Conservation (phyloP, 176 grass and related monocot species). For the Phoenix dactylifera region DNA sequence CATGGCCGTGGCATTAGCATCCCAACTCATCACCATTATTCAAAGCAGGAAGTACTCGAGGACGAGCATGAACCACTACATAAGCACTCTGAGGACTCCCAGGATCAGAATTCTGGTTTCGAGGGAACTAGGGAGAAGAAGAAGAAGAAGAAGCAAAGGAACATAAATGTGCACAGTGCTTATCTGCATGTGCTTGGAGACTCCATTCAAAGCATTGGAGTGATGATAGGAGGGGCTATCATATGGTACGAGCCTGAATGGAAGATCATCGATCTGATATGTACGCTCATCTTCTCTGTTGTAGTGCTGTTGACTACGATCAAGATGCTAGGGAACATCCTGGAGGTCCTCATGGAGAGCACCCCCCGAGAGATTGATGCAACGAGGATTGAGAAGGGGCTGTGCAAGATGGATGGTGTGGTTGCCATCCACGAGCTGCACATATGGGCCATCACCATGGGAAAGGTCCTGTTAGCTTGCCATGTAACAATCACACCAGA, state of each 20-base stretch:
- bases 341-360: slow-evolving; percentile 15
- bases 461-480: slow-evolving; percentile 10
- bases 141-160: not conserved
- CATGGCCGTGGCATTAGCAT: not conserved
- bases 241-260: slow-evolving; percentile 13
- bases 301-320: slow-evolving; percentile 12
- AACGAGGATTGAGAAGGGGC: slow-evolving; percentile 1
- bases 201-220: slow-evolving; percentile 8
- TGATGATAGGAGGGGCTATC: slow-evolving; percentile 11
- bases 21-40: slow-evolving; percentile 6
- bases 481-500: slow-evolving; percentile 13
- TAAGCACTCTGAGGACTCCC: not conserved
- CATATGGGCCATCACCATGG: slow-evolving; percentile 12
- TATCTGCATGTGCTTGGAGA: slow-evolving; percentile 16
- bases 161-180: slow-evolving; percentile 14
- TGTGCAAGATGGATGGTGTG: slow-evolving; percentile 6
- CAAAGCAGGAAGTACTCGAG: not conserved
- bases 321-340: slow-evolving; percentile 15
- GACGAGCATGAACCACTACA: not conserved
- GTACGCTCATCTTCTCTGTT: slow-evolving; percentile 8
- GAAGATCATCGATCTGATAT: slow-evolving; percentile 8
- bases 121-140: too few species aligned
- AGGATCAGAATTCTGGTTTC: not conserved
- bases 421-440: slow-evolving; percentile 12
- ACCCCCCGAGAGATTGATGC: slow-evolving; percentile 9